Percentiles rank a stretch among this genome's conserved stretches.
Evolutionary conservation across 805 yeast genomes (phyloP).

Genomic region (Kuraishia molischiana): DNA sequence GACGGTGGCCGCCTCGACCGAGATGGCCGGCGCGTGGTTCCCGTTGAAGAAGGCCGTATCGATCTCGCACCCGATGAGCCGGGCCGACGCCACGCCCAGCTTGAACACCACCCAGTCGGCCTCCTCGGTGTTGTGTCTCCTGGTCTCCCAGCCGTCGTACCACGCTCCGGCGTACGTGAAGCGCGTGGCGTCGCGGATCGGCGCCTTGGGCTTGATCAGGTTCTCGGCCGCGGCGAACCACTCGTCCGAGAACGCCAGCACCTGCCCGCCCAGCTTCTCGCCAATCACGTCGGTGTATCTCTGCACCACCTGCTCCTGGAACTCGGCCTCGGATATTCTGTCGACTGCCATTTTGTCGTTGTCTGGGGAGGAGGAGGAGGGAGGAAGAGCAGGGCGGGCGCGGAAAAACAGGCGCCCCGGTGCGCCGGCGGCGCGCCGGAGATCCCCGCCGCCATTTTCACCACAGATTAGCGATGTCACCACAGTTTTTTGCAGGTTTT

Average conservation of each 20-base stretch:
- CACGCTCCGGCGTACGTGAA: constrained; percentile 87
- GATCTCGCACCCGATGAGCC: constrained; percentile 72
- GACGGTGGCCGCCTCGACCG: constrained; percentile 61
- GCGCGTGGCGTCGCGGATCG: constrained; percentile 71
- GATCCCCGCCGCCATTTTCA: constrained; percentile 8
- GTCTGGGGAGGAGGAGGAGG: too few relatives aligned
- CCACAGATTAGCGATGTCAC: too few relatives aligned
- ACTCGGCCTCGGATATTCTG: constrained; percentile 22
- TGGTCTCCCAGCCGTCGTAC: constrained; percentile 99
- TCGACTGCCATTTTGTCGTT: not conserved
- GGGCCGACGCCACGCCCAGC: constrained; percentile 79
- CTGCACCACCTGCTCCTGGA: constrained; percentile 35
- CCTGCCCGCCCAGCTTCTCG: constrained; percentile 71
- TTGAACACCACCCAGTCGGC: constrained; percentile 83
- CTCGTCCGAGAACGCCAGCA: constrained; percentile 69
- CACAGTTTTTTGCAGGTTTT: too few relatives aligned
- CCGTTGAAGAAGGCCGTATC: constrained; percentile 95
- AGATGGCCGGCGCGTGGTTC: constrained; percentile 85
- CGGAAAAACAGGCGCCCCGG: too few relatives aligned
- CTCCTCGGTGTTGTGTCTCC: constrained; percentile 80
- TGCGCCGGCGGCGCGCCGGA: constrained; percentile 2
- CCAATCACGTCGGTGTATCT: constrained; percentile 74
- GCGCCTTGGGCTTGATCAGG: constrained; percentile 70
- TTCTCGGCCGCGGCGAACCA: constrained; percentile 94
- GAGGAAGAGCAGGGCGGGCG: not conserved